phyloP scores from a whole-genome alignment of 1,139 yeast genomes.

The Diutina scorzettiae region DNA sequence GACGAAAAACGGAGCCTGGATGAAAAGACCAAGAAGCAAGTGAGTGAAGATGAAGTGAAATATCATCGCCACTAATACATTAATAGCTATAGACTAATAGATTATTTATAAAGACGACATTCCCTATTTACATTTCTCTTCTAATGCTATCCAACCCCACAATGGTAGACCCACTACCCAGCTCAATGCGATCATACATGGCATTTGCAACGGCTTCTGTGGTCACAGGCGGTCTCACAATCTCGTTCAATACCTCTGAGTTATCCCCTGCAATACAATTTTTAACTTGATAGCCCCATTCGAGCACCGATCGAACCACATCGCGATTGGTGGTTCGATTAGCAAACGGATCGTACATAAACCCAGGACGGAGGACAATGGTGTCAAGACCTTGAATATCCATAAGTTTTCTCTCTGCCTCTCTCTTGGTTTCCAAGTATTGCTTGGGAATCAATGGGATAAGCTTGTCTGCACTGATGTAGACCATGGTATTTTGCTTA shows the following conservation, averaged over 20 bases:
- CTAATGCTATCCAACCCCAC: too few relatives aligned
- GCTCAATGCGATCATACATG: slow-evolving; percentile 40
- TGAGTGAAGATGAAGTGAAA: too few relatives aligned
- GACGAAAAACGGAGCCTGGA: neutral
- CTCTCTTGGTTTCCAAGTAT: slow-evolving; percentile 64
- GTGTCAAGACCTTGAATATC: slow-evolving; percentile 37
- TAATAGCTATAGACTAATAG: too few relatives aligned
- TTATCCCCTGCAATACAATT: slow-evolving; percentile 20
- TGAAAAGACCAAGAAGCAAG: neutral
- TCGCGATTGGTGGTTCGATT: slow-evolving; percentile 19
- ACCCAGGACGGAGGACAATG: slow-evolving; percentile 66
- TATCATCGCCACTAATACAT: too few relatives aligned
- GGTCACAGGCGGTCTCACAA: slow-evolving; percentile 53
- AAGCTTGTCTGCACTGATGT: slow-evolving; percentile 69
- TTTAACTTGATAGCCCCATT: slow-evolving; percentile 32
- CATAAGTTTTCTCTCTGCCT: slow-evolving; percentile 53
- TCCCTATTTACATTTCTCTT: too few relatives aligned
- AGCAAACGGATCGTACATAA: slow-evolving; percentile 53
- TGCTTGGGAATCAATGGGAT: slow-evolving; percentile 52
- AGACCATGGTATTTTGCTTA: slow-evolving; percentile 43
- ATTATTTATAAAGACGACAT: too few relatives aligned
- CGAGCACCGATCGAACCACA: slow-evolving; percentile 16
- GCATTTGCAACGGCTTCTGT: slow-evolving; percentile 59
- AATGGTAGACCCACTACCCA: too few relatives aligned
- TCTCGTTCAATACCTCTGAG: slow-evolving; percentile 24